Evolutionary conservation across 2,329 filamentous ascomycete genomes (phyloP), one percentile per base, ranked within the genome.

Genomic region (Verticillium tricorpus): DNA sequence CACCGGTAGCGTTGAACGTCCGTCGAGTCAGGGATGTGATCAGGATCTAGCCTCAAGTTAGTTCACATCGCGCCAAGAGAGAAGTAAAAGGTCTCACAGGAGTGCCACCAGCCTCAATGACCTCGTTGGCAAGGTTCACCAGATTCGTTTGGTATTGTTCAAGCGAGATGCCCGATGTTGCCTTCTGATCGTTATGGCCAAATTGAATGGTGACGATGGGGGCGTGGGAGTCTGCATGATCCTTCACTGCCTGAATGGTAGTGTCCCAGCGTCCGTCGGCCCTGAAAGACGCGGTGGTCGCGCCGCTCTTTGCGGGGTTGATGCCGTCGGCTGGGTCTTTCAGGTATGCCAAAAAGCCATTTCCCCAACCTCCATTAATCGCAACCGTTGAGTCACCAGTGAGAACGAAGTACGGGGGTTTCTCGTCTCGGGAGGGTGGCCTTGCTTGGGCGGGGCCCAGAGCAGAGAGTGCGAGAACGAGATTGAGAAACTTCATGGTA

Each of bases 101-200:
- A 1, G 71, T 79, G 3, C 73, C 81, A 9, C 80, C 81, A 1
- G 77, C 74, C 3, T 62, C 65, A 40, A 71, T 70, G 12, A 81
- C 76, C 37, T 84, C 79, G 2, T 70, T 65, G 8, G 76, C 79
- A 58, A 83, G 81, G 2, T 66, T 70, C 40, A 78, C 76, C 0
- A 88, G 75, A 56, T 87, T 86, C 1, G 70, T 71, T 59, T 80
- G 75, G 71, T 81, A 88, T 63, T 80, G 67, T 0, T 74, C 71
- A 6, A 84, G 68, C 0, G 75, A 73, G 57, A 88, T 74, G 56
- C 77, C 77, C 2, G 74, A 77, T 0, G 71, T 73, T 1, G 76
- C 60, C 65, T 86, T 87, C 68, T 82, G 85, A 69, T 88, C 85
- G 63, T 88, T 88, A 69, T 88, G 85, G 5, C 85, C 85, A 63